phyloP scores from a whole-genome alignment of 1,284 basidiomycete species.

The Ustilago bromivora region DNA sequence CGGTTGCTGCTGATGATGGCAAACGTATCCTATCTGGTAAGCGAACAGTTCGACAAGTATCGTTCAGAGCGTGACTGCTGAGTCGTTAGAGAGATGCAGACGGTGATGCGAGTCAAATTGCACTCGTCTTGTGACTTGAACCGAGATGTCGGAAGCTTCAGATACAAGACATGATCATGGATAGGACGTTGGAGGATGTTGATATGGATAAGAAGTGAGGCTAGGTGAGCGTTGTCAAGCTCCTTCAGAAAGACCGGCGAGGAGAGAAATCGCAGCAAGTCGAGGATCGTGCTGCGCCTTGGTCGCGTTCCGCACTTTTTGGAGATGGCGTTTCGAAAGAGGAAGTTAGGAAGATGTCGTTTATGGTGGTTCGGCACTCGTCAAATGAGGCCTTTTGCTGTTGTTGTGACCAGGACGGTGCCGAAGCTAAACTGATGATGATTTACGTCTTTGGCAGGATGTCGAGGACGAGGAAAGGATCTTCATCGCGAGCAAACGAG shows the following conservation, averaged over 20 bases:
- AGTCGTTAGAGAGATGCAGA: background rate
- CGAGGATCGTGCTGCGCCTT: conserved; percentile 9
- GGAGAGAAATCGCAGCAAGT: background rate
- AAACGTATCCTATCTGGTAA: background rate
- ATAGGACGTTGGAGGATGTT: background rate
- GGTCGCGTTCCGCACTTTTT: conserved; percentile 1
- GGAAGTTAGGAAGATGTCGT: background rate
- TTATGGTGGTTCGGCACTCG: background rate
- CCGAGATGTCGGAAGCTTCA: background rate
- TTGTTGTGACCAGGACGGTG: background rate
- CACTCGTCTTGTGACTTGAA: background rate
- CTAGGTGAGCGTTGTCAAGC: background rate
- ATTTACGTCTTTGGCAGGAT: conserved; percentile 3
- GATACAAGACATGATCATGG: conserved; percentile 16
- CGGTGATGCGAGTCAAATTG: background rate
- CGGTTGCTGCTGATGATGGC: background rate
- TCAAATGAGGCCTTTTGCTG: conserved; percentile 1
- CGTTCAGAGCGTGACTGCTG: background rate
- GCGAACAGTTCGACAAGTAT: background rate
- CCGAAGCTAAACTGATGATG: background rate
- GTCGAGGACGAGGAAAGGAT: conserved; percentile 14
- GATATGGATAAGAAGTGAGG: background rate
- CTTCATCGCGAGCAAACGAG: conserved; percentile 3
- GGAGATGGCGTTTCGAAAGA: background rate
- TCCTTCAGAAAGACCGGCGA: background rate